These are phyloP conservation scores for Calonectria hongkongensis DNA, from an alignment of 2,329 filamentous ascomycete genomes.

Conservation along the genomic window DNA sequence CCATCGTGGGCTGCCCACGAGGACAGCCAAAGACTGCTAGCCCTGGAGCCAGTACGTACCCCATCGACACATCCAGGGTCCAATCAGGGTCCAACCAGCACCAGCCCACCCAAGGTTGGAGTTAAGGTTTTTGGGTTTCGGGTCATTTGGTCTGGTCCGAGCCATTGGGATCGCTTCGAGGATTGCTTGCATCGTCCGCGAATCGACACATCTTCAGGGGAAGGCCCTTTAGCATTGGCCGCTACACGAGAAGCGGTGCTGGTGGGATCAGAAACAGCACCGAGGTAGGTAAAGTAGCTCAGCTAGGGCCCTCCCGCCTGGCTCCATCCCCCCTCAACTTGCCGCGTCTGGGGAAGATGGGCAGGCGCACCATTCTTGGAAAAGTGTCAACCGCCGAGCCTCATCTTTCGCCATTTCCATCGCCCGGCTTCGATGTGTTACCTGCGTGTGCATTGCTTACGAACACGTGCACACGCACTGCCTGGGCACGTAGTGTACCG, in stretches of 20 bases:
- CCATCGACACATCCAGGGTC: background rate
- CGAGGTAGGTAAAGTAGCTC: background rate
- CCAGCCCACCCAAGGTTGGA: background rate
- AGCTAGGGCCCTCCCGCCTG: constrained; percentile 18
- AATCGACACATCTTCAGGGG: constrained; percentile 21
- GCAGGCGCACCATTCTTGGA: background rate
- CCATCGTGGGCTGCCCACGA: constrained; percentile 40
- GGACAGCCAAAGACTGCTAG: constrained; percentile 36
- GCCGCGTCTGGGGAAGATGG: background rate
- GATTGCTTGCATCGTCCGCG: constrained; percentile 17
- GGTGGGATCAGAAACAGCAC: background rate
- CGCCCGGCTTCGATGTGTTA: constrained; percentile 5
- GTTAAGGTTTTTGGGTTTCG: constrained; percentile 42
- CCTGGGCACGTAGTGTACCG: background rate
- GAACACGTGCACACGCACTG: background rate
- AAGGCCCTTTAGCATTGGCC: constrained; percentile 11
- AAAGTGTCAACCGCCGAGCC: background rate
- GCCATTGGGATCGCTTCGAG: constrained; percentile 25
- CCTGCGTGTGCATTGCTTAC: no score
- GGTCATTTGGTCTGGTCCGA: constrained; percentile 31
- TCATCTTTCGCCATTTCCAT: constrained; percentile 3
- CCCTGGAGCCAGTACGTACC: constrained; percentile 16
- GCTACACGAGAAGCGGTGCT: background rate
- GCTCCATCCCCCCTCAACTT: background rate
- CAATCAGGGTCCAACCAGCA: constrained; percentile 30